Conservation (phyloP, 192 early-diverging fungal species). For the Coemansia sp. region DNA sequence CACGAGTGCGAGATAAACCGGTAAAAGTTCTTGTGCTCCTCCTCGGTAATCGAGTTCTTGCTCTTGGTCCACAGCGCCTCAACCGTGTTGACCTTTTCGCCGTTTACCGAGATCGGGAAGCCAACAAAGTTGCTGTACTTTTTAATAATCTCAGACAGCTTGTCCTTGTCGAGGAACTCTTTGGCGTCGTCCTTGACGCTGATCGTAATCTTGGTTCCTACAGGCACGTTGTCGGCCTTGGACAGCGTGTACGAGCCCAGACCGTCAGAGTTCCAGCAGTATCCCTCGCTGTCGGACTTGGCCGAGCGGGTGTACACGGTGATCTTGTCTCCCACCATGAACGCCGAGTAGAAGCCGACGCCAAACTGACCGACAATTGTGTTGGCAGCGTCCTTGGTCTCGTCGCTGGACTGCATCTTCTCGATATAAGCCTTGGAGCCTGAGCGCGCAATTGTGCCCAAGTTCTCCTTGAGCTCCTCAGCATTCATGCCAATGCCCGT, state of each 20-base stretch:
- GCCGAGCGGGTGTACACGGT: conserved; percentile 90
- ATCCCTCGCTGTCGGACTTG: conserved; percentile 72
- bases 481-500: conserved; percentile 96
- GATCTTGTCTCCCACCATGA: conserved; percentile 94
- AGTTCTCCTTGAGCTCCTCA: conserved; percentile 82
- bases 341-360: conserved; percentile 99
- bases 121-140: conserved; percentile 98
- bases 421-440: conserved; percentile 86
- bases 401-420: conserved; percentile 56
- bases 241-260: conserved; percentile 87
- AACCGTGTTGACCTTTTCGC: conserved; percentile 84
- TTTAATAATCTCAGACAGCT: conserved; percentile 68
- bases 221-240: conserved; percentile 87
- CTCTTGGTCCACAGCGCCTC: conserved; percentile 94
- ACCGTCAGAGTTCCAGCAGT: conserved; percentile 95
- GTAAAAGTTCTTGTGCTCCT: conserved; percentile 93
- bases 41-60: conserved; percentile 70
- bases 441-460: conserved; percentile 98
- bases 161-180: conserved; percentile 74
- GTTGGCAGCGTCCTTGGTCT: conserved; percentile 60
- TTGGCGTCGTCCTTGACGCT: conserved; percentile 85
- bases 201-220: conserved; percentile 93
- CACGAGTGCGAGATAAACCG: conserved; percentile 70
- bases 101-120: conserved; percentile 90
- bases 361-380: conserved; percentile 97